Conservation (phyloP, 306 rosid species). For the Quercus parvula region DNA sequence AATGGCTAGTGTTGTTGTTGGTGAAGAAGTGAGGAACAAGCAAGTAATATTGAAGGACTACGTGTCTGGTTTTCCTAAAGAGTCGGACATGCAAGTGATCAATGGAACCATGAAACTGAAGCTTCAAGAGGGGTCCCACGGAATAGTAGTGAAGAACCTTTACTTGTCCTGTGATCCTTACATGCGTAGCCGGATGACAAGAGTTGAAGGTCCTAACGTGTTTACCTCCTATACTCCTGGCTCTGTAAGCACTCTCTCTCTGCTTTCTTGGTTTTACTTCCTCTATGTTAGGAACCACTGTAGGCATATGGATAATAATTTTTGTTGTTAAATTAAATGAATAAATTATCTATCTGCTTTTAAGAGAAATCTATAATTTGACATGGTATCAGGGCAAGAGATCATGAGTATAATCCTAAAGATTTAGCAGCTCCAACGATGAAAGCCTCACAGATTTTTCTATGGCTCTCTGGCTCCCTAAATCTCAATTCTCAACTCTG, state of each 20-base stretch:
- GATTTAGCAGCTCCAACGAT: too few species aligned
- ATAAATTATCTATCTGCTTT: too few species aligned
- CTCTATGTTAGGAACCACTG: too few species aligned
- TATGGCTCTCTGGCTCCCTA: too few species aligned
- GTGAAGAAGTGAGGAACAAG: slow-evolving; percentile 29
- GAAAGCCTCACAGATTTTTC: too few species aligned
- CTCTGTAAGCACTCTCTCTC: slow-evolving; percentile 20
- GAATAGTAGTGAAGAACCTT: slow-evolving; percentile 54
- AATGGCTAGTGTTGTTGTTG: neutral
- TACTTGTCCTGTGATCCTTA: slow-evolving; percentile 68
- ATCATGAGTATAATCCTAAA: too few species aligned
- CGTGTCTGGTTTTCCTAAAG: slow-evolving; percentile 38
- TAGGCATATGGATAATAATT: too few species aligned
- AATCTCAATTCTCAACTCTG: too few species aligned
- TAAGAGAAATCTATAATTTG: too few species aligned
- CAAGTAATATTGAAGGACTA: slow-evolving; percentile 30
- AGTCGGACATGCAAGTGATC: slow-evolving; percentile 32
- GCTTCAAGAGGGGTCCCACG: slow-evolving; percentile 28
- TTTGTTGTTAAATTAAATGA: too few species aligned
- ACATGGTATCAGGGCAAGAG: too few species aligned
- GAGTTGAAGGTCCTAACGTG: neutral
- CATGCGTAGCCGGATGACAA: slow-evolving; percentile 36
- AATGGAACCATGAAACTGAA: slow-evolving; percentile 24
- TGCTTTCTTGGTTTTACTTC: neutral
- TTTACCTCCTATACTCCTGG: slow-evolving; percentile 33